These are phyloP conservation scores for Cryphonectria naterciae DNA, from an alignment of 2,329 filamentous ascomycete species.

Conservation along the genomic window DNA sequence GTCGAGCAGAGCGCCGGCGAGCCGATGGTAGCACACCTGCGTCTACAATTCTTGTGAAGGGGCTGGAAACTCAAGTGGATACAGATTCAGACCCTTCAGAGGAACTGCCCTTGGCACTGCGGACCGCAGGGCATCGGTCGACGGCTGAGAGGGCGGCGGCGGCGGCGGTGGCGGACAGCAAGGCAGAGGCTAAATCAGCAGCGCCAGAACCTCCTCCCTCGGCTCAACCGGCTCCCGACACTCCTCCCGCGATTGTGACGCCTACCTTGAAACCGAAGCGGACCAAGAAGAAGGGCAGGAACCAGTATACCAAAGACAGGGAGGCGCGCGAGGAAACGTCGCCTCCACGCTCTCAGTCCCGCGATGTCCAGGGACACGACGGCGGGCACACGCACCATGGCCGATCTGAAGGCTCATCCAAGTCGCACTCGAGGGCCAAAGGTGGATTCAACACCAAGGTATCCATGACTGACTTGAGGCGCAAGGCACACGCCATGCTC, in stretches of 20 bases:
- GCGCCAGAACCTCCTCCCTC: slow-evolving; percentile 49
- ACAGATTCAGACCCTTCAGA: slow-evolving; percentile 74
- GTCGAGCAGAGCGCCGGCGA: slow-evolving; percentile 77
- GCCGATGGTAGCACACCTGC: slow-evolving; percentile 67
- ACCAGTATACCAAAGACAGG: slow-evolving; percentile 81
- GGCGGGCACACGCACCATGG: slow-evolving; percentile 40
- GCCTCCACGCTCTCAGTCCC: slow-evolving; percentile 56
- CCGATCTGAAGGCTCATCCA: slow-evolving; percentile 36
- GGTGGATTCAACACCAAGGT: slow-evolving; percentile 67
- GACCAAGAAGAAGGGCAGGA: slow-evolving; percentile 72
- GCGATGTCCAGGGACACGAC: slow-evolving; percentile 58
- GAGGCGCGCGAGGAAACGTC: slow-evolving; percentile 63
- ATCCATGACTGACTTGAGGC: slow-evolving; percentile 86
- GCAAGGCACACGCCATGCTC: slow-evolving; percentile 80
- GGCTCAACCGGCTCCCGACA: slow-evolving; percentile 52
- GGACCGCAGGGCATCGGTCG: slow-evolving; percentile 41
- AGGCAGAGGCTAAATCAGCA: slow-evolving; percentile 30
- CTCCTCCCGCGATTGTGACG: slow-evolving; percentile 47
- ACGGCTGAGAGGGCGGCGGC: slow-evolving; percentile 29
- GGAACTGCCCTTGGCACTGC: slow-evolving; percentile 61
- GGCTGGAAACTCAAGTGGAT: slow-evolving; percentile 42
- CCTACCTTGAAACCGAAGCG: slow-evolving; percentile 65
- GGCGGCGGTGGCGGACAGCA: slow-evolving; percentile 23
- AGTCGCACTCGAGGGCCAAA: slow-evolving; percentile 53
- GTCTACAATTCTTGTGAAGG: slow-evolving; percentile 33